Conservation (phyloP, 768 basidiomycete species). For the Tephrocybe rancida region DNA sequence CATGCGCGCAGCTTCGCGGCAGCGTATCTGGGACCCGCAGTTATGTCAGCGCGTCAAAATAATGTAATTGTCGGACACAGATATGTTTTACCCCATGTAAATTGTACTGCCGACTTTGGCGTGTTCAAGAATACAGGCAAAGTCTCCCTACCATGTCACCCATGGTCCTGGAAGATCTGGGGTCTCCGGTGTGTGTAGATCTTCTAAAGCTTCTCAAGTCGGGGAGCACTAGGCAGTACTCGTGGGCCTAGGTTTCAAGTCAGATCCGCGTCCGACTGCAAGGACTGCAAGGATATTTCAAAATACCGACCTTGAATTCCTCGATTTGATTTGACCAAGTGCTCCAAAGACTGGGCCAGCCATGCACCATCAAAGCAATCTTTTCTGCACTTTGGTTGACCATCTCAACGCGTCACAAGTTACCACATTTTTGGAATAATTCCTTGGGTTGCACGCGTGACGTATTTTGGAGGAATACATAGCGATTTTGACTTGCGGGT, state of each 20-base stretch:
- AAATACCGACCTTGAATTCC: conserved; percentile 60
- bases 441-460: conserved; percentile 40
- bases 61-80: too few relatives aligned
- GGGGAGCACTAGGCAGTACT: conserved; percentile 64
- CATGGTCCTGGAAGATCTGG: conserved; percentile 58
- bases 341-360: conserved; percentile 81
- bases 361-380: conserved; percentile 71
- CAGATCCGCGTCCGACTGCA: too few relatives aligned
- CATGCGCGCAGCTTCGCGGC: conserved; percentile 67
- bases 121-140: conserved; percentile 62
- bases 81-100: conserved; percentile 69
- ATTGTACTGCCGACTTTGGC: conserved; percentile 49
- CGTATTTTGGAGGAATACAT: too few relatives aligned
- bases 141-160: conserved; percentile 62
- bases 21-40: conserved; percentile 72
- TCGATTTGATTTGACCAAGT: conserved; percentile 74
- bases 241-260: too few relatives aligned
- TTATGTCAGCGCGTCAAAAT: conserved; percentile 74
- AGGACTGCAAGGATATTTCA: too few relatives aligned
- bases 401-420: conserved; percentile 46
- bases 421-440: conserved; percentile 34
- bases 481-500: too few relatives aligned
- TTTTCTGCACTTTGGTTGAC: conserved; percentile 54
- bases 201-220: conserved; percentile 72
- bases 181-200: conserved; percentile 67